phyloP scores from a whole-genome alignment of 2,329 filamentous ascomycete species.

The Knufia fluminis region DNA sequence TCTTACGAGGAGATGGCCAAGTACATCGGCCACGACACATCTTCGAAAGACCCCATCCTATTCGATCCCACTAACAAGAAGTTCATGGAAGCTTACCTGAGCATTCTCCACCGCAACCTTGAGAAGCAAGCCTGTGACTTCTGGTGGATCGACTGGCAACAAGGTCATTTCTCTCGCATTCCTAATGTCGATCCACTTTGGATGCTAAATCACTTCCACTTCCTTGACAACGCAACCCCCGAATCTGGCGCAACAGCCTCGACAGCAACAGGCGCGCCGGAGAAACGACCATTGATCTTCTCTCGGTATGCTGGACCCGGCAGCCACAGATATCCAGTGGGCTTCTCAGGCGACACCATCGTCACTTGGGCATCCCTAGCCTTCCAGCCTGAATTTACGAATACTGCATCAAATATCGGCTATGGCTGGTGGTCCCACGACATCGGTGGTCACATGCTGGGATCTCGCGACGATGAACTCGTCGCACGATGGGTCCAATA shows the following conservation, averaged over 20 bases:
- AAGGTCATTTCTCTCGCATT: conserved; percentile 47
- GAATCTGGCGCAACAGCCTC: conserved; percentile 2
- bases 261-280: conserved; percentile 28
- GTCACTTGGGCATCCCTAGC: conserved; percentile 51
- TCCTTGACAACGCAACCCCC: conserved; percentile 39
- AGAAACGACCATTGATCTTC: conserved; percentile 43
- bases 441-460: conserved; percentile 54
- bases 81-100: conserved; percentile 51
- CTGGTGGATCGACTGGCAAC: conserved; percentile 63
- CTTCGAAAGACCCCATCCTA: conserved; percentile 40
- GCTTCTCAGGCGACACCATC: conserved; percentile 55
- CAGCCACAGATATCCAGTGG: conserved; percentile 55
- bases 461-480: conserved; percentile 50
- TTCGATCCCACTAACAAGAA: conserved; percentile 48
- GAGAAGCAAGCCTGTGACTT: conserved; percentile 52
- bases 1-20: conserved; percentile 47
- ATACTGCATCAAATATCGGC: conserved; percentile 57
- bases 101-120: conserved; percentile 47
- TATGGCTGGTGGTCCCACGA: conserved; percentile 63
- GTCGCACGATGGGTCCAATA: conserved; percentile 53
- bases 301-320: conserved; percentile 55
- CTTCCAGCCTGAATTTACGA: conserved; percentile 60
- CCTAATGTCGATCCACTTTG: conserved; percentile 54
- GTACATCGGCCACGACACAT: conserved; percentile 44
- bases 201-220: conserved; percentile 58